phyloP scores from a whole-genome alignment of 345 rosid species.

The Acer yangbiense region DNA sequence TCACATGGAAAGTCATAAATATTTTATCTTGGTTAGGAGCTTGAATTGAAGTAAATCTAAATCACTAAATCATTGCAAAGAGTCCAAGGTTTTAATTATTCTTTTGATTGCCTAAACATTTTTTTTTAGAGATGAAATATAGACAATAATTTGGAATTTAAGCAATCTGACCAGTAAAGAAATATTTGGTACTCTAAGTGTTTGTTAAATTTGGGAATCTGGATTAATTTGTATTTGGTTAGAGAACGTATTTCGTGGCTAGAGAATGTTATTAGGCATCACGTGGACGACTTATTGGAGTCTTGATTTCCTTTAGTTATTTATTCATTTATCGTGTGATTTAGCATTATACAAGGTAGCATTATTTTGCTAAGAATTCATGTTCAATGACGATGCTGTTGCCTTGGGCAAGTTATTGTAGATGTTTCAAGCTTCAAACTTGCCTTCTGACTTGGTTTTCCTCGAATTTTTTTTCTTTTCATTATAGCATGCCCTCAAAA shows the following conservation, averaged over 20 bases:
- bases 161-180: neutral
- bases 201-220: neutral
- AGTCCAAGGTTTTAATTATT: neutral
- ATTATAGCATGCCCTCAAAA: neutral
- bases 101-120: neutral
- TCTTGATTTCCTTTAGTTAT: neutral
- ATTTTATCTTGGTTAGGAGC: neutral
- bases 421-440: no score
- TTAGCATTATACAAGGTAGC: neutral
- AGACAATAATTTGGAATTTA: neutral
- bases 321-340: neutral
- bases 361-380: neutral
- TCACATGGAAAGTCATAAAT: constrained; percentile 1
- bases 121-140: neutral
- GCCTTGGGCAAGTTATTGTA: neutral
- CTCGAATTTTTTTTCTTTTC: neutral
- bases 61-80: constrained; percentile 1
- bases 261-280: neutral
- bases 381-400: neutral
- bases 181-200: neutral
- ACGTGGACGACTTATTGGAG: neutral
- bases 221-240: no score
- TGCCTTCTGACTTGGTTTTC: neutral
- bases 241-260: no score
- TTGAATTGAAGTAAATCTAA: neutral